Percentiles rank a stretch among this genome's conserved stretches.
Conservation (phyloP, 352 stramenopile genomes). For the Pythium graminicola region DNA sequence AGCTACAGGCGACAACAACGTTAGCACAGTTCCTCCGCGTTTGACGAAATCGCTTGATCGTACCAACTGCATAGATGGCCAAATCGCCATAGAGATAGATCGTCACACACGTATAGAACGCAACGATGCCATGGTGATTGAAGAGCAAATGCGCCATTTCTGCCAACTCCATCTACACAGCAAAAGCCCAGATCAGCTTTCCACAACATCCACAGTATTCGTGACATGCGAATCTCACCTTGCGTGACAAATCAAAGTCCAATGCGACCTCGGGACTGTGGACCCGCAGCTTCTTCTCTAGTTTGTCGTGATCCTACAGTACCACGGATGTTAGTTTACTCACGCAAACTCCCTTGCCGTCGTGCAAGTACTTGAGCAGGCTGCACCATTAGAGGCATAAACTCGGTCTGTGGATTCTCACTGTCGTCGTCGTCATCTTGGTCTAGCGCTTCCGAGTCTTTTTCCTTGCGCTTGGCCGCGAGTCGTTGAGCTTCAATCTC, state of each 20-base stretch:
- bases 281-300: conserved; percentile 42
- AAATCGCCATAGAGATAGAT: conserved; percentile 85
- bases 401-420: conserved; percentile 43
- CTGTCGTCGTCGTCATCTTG: conserved; percentile 31
- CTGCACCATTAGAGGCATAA: conserved; percentile 77
- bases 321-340: too few relatives aligned
- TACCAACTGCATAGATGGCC: conserved; percentile 83
- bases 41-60: too few relatives aligned
- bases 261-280: conserved; percentile 30
- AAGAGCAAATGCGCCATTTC: conserved; percentile 81
- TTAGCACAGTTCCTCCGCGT: too few relatives aligned
- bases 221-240: too few relatives aligned
- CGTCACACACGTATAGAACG: conserved; percentile 76
- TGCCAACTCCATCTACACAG: conserved; percentile 67
- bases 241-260: conserved; percentile 72
- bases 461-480: conserved; percentile 11
- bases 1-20: too few relatives aligned
- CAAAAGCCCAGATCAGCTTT: too few relatives aligned
- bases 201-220: too few relatives aligned
- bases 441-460: conserved; percentile 21
- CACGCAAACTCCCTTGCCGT: too few relatives aligned
- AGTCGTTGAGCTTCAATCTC: conserved; percentile 32
- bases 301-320: conserved; percentile 46
- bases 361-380: conserved; percentile 49
- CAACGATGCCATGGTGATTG: conserved; percentile 48